Evolutionary conservation across 352 stramenopile genomes (phyloP).

Genomic region (Phytophthora pisi): DNA sequence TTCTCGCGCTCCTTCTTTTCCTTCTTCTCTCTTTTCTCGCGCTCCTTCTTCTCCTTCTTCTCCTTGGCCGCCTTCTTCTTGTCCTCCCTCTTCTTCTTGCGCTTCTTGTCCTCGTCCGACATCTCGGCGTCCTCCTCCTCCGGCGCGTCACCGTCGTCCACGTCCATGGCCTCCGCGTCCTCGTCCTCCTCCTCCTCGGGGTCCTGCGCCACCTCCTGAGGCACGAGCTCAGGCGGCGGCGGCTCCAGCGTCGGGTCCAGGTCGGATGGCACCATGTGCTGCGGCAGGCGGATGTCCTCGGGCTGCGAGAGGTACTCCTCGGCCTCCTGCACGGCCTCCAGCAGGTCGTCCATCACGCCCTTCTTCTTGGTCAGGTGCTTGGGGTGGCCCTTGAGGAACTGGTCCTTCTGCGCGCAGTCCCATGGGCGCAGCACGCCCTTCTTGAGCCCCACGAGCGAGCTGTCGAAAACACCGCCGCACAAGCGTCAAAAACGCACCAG

Average conservation of each 20-base stretch:
- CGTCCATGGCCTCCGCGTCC: conserved; percentile 27
- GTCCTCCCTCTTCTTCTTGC: conserved; percentile 18
- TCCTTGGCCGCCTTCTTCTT: conserved; percentile 9
- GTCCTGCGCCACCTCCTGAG: conserved; percentile 31
- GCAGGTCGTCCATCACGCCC: conserved; percentile 48
- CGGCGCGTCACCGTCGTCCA: conserved; percentile 19
- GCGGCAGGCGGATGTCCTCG: conserved; percentile 74
- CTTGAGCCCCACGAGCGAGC: conserved; percentile 62
- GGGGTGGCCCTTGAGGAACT: conserved; percentile 71
- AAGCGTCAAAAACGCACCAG: background rate
- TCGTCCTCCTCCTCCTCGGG: conserved; percentile 32
- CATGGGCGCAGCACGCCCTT: conserved; percentile 72
- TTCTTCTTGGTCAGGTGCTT: conserved; percentile 80
- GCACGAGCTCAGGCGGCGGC: conserved; percentile 44
- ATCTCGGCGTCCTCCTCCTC: conserved; percentile 25
- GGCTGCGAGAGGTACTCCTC: conserved; percentile 82
- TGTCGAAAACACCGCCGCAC: conserved; percentile 18
- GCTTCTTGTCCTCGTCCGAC: conserved; percentile 1
- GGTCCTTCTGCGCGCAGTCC: conserved; percentile 75
- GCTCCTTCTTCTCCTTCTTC: conserved; percentile 23
- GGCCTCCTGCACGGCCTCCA: conserved; percentile 62
- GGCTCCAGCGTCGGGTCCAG: conserved; percentile 76
- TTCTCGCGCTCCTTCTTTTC: conserved; percentile 44
- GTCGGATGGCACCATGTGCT: conserved; percentile 84
- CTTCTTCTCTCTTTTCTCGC: conserved; percentile 45